Evolutionary conservation across 2,329 filamentous ascomycete genomes (phyloP).

Genomic region (Chaetomiaceae sp.): DNA sequence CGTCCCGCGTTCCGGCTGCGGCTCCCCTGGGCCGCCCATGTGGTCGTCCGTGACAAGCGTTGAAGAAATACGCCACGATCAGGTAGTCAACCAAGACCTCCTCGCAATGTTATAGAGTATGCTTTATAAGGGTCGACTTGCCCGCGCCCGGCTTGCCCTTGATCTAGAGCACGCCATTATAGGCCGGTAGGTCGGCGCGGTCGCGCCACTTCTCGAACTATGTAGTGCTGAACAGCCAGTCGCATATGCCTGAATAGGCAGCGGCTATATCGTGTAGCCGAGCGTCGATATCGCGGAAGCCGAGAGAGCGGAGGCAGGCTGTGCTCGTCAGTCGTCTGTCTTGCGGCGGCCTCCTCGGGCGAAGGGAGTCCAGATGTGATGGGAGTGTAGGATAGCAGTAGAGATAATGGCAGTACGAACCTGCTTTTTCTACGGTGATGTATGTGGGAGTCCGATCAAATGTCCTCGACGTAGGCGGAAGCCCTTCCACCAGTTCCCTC

Average conservation of each 20-base stretch:
- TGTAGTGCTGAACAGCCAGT: not conserved
- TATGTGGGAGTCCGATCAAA: conserved; percentile 5
- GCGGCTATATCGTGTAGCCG: not conserved
- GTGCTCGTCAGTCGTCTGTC: not conserved
- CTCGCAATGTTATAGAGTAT: not conserved
- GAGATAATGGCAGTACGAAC: not conserved
- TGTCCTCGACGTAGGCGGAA: conserved; percentile 9
- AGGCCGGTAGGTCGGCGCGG: not conserved
- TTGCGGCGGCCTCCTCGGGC: not conserved
- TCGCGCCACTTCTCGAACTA: not conserved
- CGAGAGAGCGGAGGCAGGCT: not conserved
- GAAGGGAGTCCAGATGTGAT: not conserved
- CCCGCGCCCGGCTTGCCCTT: not conserved
- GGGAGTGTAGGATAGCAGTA: not conserved
- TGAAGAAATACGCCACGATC: conserved; percentile 1
- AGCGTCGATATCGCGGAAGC: not conserved
- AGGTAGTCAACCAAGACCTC: not conserved
- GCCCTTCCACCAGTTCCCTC: conserved; percentile 18
- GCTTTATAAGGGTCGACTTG: not conserved
- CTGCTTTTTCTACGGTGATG: not conserved
- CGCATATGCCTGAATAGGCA: not conserved
- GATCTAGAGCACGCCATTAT: conserved; percentile 2
- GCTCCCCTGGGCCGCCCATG: no score
- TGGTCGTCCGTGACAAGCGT: not conserved
- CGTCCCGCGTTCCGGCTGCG: no score